A percentile compares a stretch with the other conserved stretches of the same genome.
Evolutionary conservation across 805 yeast species (phyloP).

Genomic region (Metschnikowia lachancei): DNA sequence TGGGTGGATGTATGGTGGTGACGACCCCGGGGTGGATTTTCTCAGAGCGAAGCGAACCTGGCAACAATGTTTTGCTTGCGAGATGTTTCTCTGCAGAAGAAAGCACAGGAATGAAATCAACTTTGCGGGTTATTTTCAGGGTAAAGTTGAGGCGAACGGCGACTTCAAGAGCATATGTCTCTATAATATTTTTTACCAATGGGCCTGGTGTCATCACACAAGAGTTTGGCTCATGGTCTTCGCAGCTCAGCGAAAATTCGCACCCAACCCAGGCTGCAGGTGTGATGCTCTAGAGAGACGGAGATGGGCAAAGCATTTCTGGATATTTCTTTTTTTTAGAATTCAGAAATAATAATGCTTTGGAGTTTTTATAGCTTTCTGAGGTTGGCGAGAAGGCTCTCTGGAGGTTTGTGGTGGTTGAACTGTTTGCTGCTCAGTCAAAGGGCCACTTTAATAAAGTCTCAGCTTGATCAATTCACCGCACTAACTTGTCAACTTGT

Average conservation of each 20-base stretch:
- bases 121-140: conserved; percentile 3
- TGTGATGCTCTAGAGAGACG: too few species aligned
- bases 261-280: conserved; percentile 1
- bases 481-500: too few species aligned
- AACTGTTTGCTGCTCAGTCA: too few species aligned
- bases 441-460: too few species aligned
- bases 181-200: not conserved
- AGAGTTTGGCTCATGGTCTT: not conserved
- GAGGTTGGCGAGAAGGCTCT: too few species aligned
- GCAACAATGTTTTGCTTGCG: conserved; percentile 6
- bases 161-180: not conserved
- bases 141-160: not conserved
- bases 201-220: not conserved
- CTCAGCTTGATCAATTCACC: too few species aligned
- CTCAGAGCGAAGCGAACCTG: conserved; percentile 11
- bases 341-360: too few species aligned
- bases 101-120: conserved; percentile 10
- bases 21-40: not conserved
- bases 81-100: conserved; percentile 8
- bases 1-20: not conserved
- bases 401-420: too few species aligned
- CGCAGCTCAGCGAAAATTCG: conserved; percentile 2
- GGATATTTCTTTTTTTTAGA: too few species aligned
- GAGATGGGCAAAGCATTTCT: too few species aligned
- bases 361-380: too few species aligned